A percentile compares a stretch with the other conserved stretches of the same genome.
These are phyloP conservation scores for Hypocrella siamensis DNA, from an alignment of 2,329 filamentous ascomycete genomes.

Conservation along the genomic window DNA sequence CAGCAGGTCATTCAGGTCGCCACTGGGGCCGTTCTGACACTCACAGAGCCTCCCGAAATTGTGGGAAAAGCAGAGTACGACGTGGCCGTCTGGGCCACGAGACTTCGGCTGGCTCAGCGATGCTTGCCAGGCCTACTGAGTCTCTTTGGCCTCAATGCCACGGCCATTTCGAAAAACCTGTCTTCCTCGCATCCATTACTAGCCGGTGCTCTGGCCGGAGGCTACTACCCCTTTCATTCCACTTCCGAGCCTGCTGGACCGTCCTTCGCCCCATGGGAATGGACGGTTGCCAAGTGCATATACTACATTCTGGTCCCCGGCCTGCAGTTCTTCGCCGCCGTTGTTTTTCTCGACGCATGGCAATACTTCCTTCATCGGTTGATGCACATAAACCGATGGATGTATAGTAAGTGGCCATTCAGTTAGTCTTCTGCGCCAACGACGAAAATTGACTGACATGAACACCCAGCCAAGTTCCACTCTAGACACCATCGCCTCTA, in stretches of 20 bases:
- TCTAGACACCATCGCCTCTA: constrained; percentile 93
- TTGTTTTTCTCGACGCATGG: constrained; percentile 81
- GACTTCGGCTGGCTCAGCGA: constrained; percentile 64
- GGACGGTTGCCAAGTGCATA: constrained; percentile 55
- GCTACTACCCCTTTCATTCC: constrained; percentile 59
- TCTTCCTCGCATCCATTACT: constrained; percentile 55
- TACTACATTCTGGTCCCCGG: constrained; percentile 67
- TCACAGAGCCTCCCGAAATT: constrained; percentile 59
- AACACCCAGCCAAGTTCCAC: constrained; percentile 75
- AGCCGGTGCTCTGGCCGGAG: constrained; percentile 63
- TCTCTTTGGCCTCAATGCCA: constrained; percentile 60
- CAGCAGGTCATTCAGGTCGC: constrained; percentile 82
- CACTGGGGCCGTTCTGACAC: constrained; percentile 50
- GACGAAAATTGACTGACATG: too few species aligned
- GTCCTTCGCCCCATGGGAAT: constrained; percentile 73
- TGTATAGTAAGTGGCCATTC: constrained; percentile 58
- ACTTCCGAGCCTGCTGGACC: constrained; percentile 43
- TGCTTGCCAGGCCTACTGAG: constrained; percentile 59
- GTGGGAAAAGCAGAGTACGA: constrained; percentile 72
- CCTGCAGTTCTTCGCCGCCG: constrained; percentile 60
- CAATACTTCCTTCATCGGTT: constrained; percentile 93
- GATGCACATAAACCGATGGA: constrained; percentile 96
- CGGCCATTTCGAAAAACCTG: constrained; percentile 60
- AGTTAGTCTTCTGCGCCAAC: neutral
- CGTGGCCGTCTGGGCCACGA: constrained; percentile 75